A percentile compares a stretch with the other conserved stretches of the same genome.
These are phyloP conservation scores for Gossypium davidsonii DNA, from an alignment of 441 rosid species.

Conservation along the genomic window DNA sequence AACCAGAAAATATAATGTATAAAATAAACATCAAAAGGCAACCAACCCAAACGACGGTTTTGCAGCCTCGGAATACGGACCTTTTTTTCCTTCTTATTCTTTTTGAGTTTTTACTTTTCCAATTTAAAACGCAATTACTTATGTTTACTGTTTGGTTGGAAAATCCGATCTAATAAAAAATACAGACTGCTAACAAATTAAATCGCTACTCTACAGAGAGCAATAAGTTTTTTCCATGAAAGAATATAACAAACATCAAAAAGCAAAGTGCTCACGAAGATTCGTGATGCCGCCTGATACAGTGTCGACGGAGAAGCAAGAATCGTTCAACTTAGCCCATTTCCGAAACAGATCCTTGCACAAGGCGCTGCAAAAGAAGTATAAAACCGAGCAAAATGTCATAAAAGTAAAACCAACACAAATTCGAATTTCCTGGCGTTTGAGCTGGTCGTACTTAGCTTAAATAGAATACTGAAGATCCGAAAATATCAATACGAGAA, in stretches of 20 bases:
- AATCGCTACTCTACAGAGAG: not conserved
- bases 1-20: not conserved
- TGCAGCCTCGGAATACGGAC: not conserved
- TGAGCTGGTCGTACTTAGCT: not conserved
- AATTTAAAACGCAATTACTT: not conserved
- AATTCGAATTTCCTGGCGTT: not conserved
- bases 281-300: constrained; percentile 97
- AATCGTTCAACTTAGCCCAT: constrained; percentile 66
- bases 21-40: not conserved
- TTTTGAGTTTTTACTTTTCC: not conserved
- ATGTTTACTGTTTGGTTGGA: not conserved
- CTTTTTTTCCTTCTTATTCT: not conserved
- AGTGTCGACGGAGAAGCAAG: constrained; percentile 60
- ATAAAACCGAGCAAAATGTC: not conserved
- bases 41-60: not conserved
- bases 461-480: not conserved
- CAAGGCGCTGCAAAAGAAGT: constrained; percentile 44
- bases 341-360: constrained; percentile 83
- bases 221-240: not conserved
- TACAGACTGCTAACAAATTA: not conserved
- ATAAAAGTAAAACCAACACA: not conserved
- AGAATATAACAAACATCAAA: not conserved
- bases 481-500: not conserved
- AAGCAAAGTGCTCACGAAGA: constrained; percentile 48
- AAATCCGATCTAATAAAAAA: not conserved